A percentile compares a stretch with the other conserved stretches of the same genome.
Conservation (phyloP, 176 grass and related monocot species). For the Oryza coarctata region DNA sequence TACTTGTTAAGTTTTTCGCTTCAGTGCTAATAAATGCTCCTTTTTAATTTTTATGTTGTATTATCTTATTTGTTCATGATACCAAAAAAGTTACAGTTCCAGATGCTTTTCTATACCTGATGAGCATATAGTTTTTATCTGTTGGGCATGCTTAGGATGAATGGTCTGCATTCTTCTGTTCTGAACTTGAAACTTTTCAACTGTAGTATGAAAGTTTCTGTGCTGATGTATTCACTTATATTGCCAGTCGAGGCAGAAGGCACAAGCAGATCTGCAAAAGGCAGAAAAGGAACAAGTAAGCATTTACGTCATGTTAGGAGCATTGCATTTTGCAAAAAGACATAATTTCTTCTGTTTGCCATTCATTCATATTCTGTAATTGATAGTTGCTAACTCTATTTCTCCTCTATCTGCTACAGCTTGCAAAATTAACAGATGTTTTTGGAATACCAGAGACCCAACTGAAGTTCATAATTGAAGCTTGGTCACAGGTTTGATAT, state of each 20-base stretch:
- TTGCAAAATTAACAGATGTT: constrained; percentile 66
- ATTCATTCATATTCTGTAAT: neutral
- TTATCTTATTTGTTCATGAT: constrained; percentile 3
- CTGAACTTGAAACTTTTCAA: constrained; percentile 21
- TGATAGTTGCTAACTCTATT: constrained; percentile 4
- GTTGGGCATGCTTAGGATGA: neutral
- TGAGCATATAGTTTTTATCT: neutral
- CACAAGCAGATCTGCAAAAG: constrained; percentile 66
- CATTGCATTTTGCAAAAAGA: neutral
- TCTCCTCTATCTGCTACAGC: constrained; percentile 49
- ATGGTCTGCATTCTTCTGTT: neutral
- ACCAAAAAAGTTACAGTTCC: neutral
- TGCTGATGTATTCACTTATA: constrained; percentile 25
- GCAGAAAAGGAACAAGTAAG: constrained; percentile 79
- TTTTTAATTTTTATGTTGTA: neutral
- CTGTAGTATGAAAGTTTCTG: constrained; percentile 7
- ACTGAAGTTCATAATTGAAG: constrained; percentile 90
- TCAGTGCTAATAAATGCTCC: neutral
- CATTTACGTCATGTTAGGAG: neutral
- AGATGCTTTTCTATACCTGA: constrained; percentile 14
- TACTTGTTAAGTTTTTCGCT: neutral
- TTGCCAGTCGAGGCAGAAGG: constrained; percentile 92
- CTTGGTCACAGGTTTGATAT: constrained; percentile 79
- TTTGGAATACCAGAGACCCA: constrained; percentile 84
- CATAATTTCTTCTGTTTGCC: constrained; percentile 7